Evolutionary conservation across 2,329 filamentous ascomycete species (phyloP).

Genomic region (Alternaria alternata): DNA sequence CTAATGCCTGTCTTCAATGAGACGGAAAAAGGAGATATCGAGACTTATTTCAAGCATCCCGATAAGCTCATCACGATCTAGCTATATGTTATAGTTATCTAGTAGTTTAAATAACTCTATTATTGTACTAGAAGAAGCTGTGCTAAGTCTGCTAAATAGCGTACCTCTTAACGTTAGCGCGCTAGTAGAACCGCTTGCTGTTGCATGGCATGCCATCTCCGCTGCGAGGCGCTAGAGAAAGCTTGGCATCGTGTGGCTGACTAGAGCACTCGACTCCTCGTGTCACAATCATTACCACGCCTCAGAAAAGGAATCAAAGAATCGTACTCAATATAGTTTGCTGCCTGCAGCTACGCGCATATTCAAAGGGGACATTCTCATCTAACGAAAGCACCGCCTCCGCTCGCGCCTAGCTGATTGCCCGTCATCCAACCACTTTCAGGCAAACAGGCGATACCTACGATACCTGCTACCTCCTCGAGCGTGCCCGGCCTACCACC

Average conservation of each 20-base stretch:
- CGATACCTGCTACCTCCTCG: slow-evolving; percentile 15
- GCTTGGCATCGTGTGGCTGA: background rate
- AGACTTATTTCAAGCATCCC: too few relatives aligned
- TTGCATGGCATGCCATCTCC: too few relatives aligned
- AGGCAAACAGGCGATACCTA: slow-evolving; percentile 13
- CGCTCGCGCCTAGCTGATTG: slow-evolving; percentile 14
- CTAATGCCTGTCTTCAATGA: too few relatives aligned
- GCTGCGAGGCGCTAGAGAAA: background rate
- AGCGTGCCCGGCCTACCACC: slow-evolving; percentile 12
- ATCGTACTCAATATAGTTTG: background rate
- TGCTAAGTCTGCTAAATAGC: too few relatives aligned
- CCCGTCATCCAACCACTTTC: slow-evolving; percentile 20
- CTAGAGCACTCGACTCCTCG: background rate
- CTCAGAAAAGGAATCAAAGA: too few relatives aligned
- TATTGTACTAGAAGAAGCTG: too few relatives aligned
- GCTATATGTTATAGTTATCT: too few relatives aligned
- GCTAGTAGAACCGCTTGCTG: too few relatives aligned
- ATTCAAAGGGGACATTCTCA: background rate
- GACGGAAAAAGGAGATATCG: too few relatives aligned
- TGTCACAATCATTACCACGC: background rate
- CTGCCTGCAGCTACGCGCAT: background rate
- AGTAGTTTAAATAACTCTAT: too few relatives aligned
- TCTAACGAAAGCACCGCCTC: slow-evolving; percentile 13
- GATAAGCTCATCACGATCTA: too few relatives aligned
- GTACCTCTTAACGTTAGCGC: too few relatives aligned